phyloP scores from a whole-genome alignment of 2,329 filamentous ascomycete genomes.

The Thielaviopsis musarum region DNA sequence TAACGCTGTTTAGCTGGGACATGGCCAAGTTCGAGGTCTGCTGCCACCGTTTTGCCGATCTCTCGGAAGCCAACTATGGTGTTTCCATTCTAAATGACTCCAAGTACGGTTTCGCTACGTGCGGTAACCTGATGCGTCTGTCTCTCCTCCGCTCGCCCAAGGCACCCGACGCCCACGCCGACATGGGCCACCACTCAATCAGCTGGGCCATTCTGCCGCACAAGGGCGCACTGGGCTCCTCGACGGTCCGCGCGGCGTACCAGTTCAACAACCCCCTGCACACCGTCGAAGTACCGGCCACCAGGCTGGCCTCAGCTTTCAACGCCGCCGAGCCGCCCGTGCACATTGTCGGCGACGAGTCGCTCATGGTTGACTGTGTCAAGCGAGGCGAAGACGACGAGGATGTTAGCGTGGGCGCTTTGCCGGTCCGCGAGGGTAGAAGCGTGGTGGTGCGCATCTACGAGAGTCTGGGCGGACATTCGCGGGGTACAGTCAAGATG shows the following conservation, averaged over 20 bases:
- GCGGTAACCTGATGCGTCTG: conserved; percentile 76
- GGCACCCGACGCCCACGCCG: conserved; percentile 80
- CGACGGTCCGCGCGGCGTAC: conserved; percentile 67
- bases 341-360: conserved; percentile 45
- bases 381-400: conserved; percentile 87
- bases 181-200: conserved; percentile 81
- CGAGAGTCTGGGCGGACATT: conserved; percentile 71
- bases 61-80: conserved; percentile 76
- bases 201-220: conserved; percentile 87
- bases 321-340: conserved; percentile 31
- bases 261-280: conserved; percentile 76
- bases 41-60: conserved; percentile 84
- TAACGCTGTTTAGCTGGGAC: conserved; percentile 47
- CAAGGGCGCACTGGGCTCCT: conserved; percentile 48
- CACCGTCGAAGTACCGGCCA: conserved; percentile 14
- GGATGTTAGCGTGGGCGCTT: conserved; percentile 45
- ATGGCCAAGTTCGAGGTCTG: conserved; percentile 98
- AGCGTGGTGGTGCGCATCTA: conserved; percentile 77
- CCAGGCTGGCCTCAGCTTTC: conserved; percentile 16
- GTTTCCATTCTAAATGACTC: conserved; percentile 88
- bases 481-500: conserved; percentile 52
- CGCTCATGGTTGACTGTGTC: conserved; percentile 70
- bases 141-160: conserved; percentile 77
- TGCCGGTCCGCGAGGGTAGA: conserved; percentile 50
- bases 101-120: conserved; percentile 90